Evolutionary conservation across 1,284 basidiomycete species (phyloP).

Genomic region (Microbotryum violaceum): DNA sequence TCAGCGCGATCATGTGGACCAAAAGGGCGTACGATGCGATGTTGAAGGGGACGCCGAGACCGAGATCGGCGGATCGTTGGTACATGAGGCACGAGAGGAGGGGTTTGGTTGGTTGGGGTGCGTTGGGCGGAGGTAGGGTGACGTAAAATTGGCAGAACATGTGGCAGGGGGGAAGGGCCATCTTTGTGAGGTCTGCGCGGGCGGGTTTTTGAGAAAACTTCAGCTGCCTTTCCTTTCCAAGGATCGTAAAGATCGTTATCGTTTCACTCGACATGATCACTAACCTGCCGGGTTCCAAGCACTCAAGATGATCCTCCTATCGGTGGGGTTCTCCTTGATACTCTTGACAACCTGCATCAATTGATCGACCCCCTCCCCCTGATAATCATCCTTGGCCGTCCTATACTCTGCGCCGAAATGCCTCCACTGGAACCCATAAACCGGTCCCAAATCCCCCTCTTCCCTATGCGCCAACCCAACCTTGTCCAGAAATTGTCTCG

Average conservation of each 20-base stretch:
- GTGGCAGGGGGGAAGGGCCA: constrained; percentile 97
- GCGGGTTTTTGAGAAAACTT: not conserved
- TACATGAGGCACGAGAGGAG: constrained; percentile 89
- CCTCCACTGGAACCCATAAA: constrained; percentile 92
- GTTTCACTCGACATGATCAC: constrained; percentile 29
- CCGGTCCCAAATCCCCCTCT: constrained; percentile 89
- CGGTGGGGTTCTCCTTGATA: constrained; percentile 88
- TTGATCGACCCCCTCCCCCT: constrained; percentile 88
- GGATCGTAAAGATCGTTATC: not conserved
- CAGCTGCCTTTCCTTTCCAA: not conserved
- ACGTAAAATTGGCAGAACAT: constrained; percentile 99
- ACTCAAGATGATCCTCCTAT: constrained; percentile 87
- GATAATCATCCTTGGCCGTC: constrained; percentile 58
- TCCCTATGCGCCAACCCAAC: constrained; percentile 74
- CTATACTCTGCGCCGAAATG: constrained; percentile 90
- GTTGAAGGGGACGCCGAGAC: constrained; percentile 96
- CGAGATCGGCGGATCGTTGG: constrained; percentile 93
- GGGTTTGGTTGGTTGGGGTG: constrained; percentile 43
- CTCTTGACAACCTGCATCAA: constrained; percentile 77
- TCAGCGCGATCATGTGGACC: constrained; percentile 90
- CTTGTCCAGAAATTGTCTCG: constrained; percentile 73
- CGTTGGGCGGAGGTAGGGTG: constrained; percentile 62
- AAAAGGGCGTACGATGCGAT: constrained; percentile 95
- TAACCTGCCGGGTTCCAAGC: constrained; percentile 96
- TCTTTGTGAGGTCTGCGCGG: constrained; percentile 67